Evolutionary conservation across 2,329 filamentous ascomycete species (phyloP), one percentile per base, ranked within the genome.

Genomic region (Aspergillus fijiensis): DNA sequence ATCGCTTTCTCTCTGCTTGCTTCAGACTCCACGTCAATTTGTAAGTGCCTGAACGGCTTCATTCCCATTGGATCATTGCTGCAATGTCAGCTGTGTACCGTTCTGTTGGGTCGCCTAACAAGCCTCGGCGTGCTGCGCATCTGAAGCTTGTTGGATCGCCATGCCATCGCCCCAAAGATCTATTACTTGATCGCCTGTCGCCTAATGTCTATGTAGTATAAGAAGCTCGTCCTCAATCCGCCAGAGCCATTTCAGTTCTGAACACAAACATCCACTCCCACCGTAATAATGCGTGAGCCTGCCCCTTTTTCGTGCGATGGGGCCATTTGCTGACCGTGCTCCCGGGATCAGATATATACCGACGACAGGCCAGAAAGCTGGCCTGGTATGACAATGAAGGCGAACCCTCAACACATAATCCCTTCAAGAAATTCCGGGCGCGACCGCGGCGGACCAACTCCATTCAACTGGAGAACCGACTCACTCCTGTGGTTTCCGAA

Each of bases 321-420:
- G 33, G 21, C 12, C 11, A 49, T 51, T 31, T 27, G 27, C 55
- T 62, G 58, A 62, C 51, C n/a, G 27, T 16, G n/a, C 23, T 50
- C 35, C 49, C 50, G 27, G 29, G 25, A 25, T 51, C 10, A 80
- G 77, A 79, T 64, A 77, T 71, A 63, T 76, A 76, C 59, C 73
- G 74, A 50, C 70, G 73, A 42, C 66, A 72, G 61, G 77, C 77
- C 58, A 72, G 71, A 35, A 69, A 69, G 19, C 67, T 75, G 55
- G 77, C 77, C 48, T 79, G 77, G 77, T 78, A 78, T 60, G 75
- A 76, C 58, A 65, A 73, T 14, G 74, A 77, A 35, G 76, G 70
- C 57, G 72, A 76, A 57, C 65, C 69, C 5, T 65, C 74, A 7
- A 73, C 66, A 5, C 70, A 71, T 56, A 80, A 80, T 55, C 77